phyloP scores from a whole-genome alignment of 345 rosid genomes.

The Litchi chinensis region DNA sequence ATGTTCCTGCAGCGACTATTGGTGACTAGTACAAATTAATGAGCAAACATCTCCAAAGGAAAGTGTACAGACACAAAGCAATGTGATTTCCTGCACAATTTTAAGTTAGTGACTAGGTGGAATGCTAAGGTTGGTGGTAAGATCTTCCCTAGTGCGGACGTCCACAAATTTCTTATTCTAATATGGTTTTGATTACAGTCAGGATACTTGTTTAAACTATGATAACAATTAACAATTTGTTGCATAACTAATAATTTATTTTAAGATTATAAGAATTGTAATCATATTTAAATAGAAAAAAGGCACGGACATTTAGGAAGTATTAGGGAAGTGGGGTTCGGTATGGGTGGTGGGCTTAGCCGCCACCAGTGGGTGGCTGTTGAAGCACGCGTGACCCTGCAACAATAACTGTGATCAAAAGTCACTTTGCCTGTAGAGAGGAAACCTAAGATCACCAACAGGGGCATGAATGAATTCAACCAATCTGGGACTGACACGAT shows the following conservation, averaged over 20 bases:
- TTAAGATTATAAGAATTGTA: too few relatives aligned
- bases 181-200: too few relatives aligned
- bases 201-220: too few relatives aligned
- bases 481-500: neutral
- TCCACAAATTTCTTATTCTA: too few relatives aligned
- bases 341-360: neutral
- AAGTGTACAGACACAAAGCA: neutral
- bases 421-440: neutral
- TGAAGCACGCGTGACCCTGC: neutral
- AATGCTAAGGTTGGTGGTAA: too few relatives aligned
- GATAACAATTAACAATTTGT: too few relatives aligned
- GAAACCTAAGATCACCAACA: neutral
- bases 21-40: slow-evolving; percentile 40
- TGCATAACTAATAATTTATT: too few relatives aligned
- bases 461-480: neutral
- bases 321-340: neutral
- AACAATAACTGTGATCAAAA: neutral
- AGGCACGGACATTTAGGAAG: too few relatives aligned
- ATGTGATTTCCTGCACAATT: neutral
- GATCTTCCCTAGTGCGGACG: too few relatives aligned
- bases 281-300: too few relatives aligned
- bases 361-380: neutral
- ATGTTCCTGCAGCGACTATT: slow-evolving; percentile 78
- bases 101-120: too few relatives aligned
- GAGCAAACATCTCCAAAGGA: too few relatives aligned